Conservation (phyloP, 225 moss, liverwort and hornwort species). For the Polytrichum commune region DNA sequence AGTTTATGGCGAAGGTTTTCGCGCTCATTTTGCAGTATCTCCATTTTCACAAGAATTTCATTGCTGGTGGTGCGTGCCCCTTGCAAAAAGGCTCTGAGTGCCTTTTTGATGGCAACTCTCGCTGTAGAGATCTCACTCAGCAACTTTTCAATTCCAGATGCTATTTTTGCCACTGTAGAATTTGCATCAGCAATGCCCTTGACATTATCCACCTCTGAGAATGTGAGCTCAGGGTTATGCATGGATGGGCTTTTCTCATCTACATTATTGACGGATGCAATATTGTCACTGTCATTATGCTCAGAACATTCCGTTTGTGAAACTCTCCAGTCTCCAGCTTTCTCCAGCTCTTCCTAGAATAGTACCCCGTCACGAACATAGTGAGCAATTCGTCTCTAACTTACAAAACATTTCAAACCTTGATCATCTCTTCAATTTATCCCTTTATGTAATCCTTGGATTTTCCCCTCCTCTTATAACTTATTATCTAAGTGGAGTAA, state of each 20-base stretch:
- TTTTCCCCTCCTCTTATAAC: no score
- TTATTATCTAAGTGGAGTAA: no score
- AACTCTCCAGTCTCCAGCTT: neutral
- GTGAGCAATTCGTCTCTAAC: no score
- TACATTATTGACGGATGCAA: neutral
- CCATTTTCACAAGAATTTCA: slow-evolving; percentile 1
- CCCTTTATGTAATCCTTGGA: no score
- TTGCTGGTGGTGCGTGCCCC: neutral
- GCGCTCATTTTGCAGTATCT: slow-evolving; percentile 9
- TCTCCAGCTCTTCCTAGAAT: slow-evolving; percentile 4
- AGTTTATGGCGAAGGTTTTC: slow-evolving; percentile 13
- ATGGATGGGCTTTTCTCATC: slow-evolving; percentile 9
- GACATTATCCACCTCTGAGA: slow-evolving; percentile 7
- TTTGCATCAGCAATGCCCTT: slow-evolving; percentile 9
- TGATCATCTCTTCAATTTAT: no score
- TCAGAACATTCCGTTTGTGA: neutral
- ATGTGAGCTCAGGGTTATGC: slow-evolving; percentile 3
- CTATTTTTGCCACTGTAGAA: neutral
- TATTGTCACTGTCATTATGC: slow-evolving; percentile 1
- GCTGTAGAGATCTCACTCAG: slow-evolving; percentile 6
- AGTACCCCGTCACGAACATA: no score
- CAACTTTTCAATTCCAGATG: slow-evolving; percentile 6
- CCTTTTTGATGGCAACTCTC: slow-evolving; percentile 1
- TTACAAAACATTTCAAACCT: no score
- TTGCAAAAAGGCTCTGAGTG: neutral